Conservation (phyloP, 768 basidiomycete species). For the Kwoniella bestiolae region DNA sequence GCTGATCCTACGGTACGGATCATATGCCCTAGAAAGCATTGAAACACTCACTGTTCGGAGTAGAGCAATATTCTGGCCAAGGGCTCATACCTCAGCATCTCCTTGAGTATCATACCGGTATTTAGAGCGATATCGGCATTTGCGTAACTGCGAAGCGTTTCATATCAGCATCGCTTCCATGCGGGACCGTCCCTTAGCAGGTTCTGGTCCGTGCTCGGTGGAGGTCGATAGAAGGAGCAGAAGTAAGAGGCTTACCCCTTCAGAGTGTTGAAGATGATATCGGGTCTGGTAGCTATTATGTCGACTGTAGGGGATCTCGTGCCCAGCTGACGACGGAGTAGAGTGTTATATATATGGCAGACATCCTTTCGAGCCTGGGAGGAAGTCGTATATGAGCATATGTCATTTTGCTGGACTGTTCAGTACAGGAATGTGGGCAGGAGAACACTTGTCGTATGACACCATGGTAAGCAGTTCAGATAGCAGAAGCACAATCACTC, state of each 20-base stretch:
- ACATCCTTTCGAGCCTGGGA: constrained; percentile 61
- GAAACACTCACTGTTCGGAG: constrained; percentile 79
- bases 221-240: not conserved
- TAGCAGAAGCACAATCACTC: constrained; percentile 35
- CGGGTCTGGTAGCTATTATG: constrained; percentile 73
- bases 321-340: constrained; percentile 80
- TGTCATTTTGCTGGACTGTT: not conserved
- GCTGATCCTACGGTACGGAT: not conserved
- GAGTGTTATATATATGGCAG: constrained; percentile 60
- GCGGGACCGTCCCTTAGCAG: not conserved
- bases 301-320: constrained; percentile 95
- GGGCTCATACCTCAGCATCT: constrained; percentile 93
- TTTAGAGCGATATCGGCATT: constrained; percentile 96
- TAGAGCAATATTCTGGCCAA: constrained; percentile 85
- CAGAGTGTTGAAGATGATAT: constrained; percentile 79
- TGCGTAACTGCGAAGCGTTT: constrained; percentile 66
- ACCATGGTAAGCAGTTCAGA: not conserved
- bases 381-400: not conserved
- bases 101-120: constrained; percentile 95
- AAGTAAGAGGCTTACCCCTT: constrained; percentile 61
- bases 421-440: not conserved
- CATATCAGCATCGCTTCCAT: not conserved
- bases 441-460: not conserved
- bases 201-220: not conserved
- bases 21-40: not conserved